Conservation (phyloP, 2,329 filamentous ascomycete genomes). For the Fusarium brachygibbosum region DNA sequence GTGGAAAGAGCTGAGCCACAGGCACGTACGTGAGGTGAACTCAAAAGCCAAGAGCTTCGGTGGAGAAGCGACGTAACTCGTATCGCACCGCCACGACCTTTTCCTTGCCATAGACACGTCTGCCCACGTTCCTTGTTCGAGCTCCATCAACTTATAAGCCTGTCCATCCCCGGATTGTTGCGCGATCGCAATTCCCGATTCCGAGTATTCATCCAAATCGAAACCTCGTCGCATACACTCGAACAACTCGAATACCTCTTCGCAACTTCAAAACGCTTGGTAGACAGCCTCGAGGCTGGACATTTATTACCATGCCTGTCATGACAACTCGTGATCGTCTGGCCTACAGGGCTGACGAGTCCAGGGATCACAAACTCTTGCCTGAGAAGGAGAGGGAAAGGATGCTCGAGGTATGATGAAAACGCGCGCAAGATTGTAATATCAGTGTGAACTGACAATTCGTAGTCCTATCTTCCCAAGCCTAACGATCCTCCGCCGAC, state of each 20-base stretch:
- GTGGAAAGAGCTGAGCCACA: constrained; percentile 44
- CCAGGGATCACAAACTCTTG: constrained; percentile 52
- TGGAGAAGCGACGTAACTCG: constrained; percentile 49
- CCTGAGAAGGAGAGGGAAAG: constrained; percentile 55
- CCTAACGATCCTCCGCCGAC: constrained; percentile 52
- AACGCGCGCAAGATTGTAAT: not conserved
- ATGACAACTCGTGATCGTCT: constrained; percentile 55
- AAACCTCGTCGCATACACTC: not conserved
- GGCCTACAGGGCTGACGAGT: constrained; percentile 59
- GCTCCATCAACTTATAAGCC: constrained; percentile 45
- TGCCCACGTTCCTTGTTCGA: constrained; percentile 37
- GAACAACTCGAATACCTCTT: not conserved
- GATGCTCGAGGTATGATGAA: constrained; percentile 53
- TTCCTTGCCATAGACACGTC: constrained; percentile 36
- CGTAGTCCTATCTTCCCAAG: constrained; percentile 55
- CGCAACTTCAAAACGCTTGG: constrained; percentile 11
- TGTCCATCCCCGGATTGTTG: constrained; percentile 23
- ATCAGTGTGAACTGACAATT: constrained; percentile 1
- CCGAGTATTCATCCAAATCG: constrained; percentile 3
- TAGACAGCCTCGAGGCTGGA: constrained; percentile 51
- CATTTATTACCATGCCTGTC: constrained; percentile 50
- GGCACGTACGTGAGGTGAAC: constrained; percentile 23
- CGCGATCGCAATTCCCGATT: constrained; percentile 21
- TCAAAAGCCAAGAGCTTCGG: constrained; percentile 33
- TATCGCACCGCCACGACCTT: constrained; percentile 45